Evolutionary conservation across 2,329 filamentous ascomycete species (phyloP).

Genomic region (Sporothrix schenckii): DNA sequence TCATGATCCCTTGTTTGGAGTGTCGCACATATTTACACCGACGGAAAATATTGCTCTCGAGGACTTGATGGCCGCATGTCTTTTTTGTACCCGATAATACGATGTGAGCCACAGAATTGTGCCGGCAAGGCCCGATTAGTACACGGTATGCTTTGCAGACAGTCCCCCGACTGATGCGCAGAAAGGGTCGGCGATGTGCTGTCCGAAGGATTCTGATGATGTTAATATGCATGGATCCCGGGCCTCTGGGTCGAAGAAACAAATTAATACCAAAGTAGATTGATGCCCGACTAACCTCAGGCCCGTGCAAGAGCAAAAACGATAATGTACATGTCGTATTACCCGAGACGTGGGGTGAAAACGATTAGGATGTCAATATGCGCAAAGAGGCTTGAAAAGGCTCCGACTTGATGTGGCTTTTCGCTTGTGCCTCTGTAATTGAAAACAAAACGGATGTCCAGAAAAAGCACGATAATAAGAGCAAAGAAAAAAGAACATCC

Average conservation of each 20-base stretch:
- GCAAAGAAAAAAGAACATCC: constrained; percentile 8
- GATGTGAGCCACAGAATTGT: background rate
- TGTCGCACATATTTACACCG: constrained; percentile 18
- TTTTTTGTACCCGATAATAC: background rate
- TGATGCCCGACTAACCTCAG: constrained; percentile 13
- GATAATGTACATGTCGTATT: background rate
- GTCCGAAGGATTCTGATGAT: background rate
- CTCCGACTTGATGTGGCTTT: background rate
- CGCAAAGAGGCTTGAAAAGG: background rate
- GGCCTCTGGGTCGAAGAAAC: constrained; percentile 17
- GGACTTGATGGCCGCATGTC: background rate
- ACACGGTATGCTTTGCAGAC: background rate
- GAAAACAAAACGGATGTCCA: background rate
- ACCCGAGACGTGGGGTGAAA: constrained; percentile 9
- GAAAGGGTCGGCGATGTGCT: background rate
- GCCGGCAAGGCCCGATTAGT: background rate
- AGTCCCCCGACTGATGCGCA: background rate
- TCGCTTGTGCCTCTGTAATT: background rate
- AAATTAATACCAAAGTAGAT: background rate
- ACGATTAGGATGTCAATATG: background rate
- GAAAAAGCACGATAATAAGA: constrained; percentile 3
- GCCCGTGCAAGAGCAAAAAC: constrained; percentile 5
- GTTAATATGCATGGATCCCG: background rate
- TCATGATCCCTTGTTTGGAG: constrained; percentile 4
- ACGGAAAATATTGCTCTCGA: background rate